A percentile compares a stretch with the other conserved stretches of the same genome.
These are phyloP conservation scores for Nidularia sp. DNA, from an alignment of 768 basidiomycete genomes.

Conservation along the genomic window DNA sequence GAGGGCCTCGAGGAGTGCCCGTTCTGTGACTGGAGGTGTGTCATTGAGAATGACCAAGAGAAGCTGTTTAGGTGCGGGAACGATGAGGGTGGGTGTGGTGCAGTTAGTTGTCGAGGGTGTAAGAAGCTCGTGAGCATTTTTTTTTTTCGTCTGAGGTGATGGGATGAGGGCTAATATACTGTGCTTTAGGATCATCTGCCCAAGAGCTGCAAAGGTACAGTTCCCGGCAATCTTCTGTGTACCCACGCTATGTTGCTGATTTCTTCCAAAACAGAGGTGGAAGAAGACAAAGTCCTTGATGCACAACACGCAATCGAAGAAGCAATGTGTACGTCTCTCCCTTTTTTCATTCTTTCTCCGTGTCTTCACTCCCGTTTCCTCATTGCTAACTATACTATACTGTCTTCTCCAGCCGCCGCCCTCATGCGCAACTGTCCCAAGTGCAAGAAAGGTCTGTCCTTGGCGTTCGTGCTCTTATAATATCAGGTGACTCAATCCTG, in stretches of 20 bases:
- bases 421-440: constrained; percentile 87
- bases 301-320: constrained; percentile 82
- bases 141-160: constrained; percentile 2
- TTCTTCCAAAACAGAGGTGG: constrained; percentile 46
- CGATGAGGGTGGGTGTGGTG: constrained; percentile 67
- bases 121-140: constrained; percentile 56
- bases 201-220: constrained; percentile 69
- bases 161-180: constrained; percentile 1
- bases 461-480: neutral
- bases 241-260: too few relatives aligned
- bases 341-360: too few relatives aligned
- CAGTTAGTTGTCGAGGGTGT: constrained; percentile 76
- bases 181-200: constrained; percentile 70
- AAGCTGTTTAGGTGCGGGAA: constrained; percentile 56
- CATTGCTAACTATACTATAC: constrained; percentile 2
- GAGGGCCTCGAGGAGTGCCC: constrained; percentile 88
- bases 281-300: constrained; percentile 71
- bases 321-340: constrained; percentile 71
- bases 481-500: constrained; percentile 3
- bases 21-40: constrained; percentile 82
- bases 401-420: constrained; percentile 51
- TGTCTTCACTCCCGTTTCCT: neutral
- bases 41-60: constrained; percentile 67
- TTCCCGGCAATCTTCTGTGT: too few relatives aligned
- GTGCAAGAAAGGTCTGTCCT: constrained; percentile 64